Conservation (phyloP, 768 basidiomycete genomes). For the Tulasnella sp. region DNA sequence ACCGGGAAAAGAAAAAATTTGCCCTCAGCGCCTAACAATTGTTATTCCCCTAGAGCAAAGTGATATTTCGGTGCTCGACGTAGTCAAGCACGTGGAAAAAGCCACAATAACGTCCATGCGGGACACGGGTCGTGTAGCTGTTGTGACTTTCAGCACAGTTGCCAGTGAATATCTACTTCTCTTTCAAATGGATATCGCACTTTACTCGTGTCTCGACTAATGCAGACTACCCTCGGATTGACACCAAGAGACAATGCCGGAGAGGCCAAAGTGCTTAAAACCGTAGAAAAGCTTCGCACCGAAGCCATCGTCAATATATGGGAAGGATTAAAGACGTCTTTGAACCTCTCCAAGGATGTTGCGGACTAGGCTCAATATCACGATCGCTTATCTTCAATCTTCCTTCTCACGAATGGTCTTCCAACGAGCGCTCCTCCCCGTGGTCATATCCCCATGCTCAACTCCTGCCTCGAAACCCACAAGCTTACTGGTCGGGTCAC, state of each 20-base stretch:
- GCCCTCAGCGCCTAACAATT: too few relatives aligned
- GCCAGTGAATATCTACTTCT: slow-evolving; percentile 5
- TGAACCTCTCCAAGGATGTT: slow-evolving; percentile 15
- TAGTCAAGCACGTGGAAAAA: slow-evolving; percentile 18
- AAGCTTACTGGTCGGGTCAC: slow-evolving; percentile 5
- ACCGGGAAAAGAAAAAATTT: too few relatives aligned
- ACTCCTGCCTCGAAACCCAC: slow-evolving; percentile 16
- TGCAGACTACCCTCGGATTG: slow-evolving; percentile 8
- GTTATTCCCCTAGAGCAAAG: not conserved
- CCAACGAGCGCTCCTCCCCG: slow-evolving; percentile 19
- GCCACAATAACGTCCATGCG: slow-evolving; percentile 15
- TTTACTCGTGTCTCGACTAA: not conserved
- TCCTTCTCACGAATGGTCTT: slow-evolving; percentile 19
- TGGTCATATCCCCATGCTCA: slow-evolving; percentile 19
- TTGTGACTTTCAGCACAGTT: slow-evolving; percentile 14
- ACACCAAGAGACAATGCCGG: slow-evolving; percentile 15
- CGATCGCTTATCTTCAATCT: slow-evolving; percentile 17
- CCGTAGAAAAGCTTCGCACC: slow-evolving; percentile 6
- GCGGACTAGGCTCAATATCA: not conserved
- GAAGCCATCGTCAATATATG: slow-evolving; percentile 17
- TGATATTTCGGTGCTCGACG: slow-evolving; percentile 16
- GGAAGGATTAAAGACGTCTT: slow-evolving; percentile 19
- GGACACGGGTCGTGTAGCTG: slow-evolving; percentile 15
- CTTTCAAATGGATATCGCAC: not conserved
- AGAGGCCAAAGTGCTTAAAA: slow-evolving; percentile 2